Evolutionary conservation across 106 monocot species (phyloP).

Genomic region (Triglochin maritima): DNA sequence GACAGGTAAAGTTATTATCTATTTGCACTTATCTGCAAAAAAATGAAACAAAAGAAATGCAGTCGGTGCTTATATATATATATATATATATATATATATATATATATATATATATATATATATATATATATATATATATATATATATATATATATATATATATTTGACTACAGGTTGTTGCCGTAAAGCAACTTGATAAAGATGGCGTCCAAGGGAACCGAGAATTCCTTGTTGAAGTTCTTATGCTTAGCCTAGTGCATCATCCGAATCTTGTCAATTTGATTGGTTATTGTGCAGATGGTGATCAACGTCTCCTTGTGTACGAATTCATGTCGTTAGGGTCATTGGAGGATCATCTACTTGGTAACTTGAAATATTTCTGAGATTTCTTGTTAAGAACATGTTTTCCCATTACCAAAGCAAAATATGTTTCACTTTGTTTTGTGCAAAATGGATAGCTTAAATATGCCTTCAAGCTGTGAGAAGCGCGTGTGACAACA

Average conservation of each 20-base stretch:
- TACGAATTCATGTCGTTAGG: slow-evolving; percentile 24
- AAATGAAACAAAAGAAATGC: not conserved
- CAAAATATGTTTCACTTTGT: too few relatives aligned
- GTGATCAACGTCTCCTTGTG: slow-evolving; percentile 21
- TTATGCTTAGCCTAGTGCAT: slow-evolving; percentile 25
- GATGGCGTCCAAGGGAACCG: slow-evolving; percentile 24
- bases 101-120: not conserved
- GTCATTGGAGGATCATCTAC: slow-evolving; percentile 22
- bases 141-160: not conserved
- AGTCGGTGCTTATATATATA: not conserved
- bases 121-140: not conserved
- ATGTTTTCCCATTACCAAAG: not conserved
- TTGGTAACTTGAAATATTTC: slow-evolving; percentile 1
- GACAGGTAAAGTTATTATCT: slow-evolving; percentile 6
- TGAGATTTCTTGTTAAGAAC: not conserved
- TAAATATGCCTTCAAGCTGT: too few relatives aligned
- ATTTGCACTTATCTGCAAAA: too few relatives aligned
- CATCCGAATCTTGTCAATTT: slow-evolving; percentile 22
- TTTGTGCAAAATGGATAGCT: too few relatives aligned
- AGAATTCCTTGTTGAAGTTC: slow-evolving; percentile 25
- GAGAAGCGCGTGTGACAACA: too few relatives aligned
- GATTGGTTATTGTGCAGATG: slow-evolving; percentile 26
- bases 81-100: not conserved
- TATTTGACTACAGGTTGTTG: slow-evolving; percentile 8
- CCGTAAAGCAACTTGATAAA: slow-evolving; percentile 21